Percentiles rank a stretch among this genome's conserved stretches.
These are phyloP conservation scores for Podosphaera fusca DNA, from an alignment of 2,329 filamentous ascomycete species.

Conservation along the genomic window DNA sequence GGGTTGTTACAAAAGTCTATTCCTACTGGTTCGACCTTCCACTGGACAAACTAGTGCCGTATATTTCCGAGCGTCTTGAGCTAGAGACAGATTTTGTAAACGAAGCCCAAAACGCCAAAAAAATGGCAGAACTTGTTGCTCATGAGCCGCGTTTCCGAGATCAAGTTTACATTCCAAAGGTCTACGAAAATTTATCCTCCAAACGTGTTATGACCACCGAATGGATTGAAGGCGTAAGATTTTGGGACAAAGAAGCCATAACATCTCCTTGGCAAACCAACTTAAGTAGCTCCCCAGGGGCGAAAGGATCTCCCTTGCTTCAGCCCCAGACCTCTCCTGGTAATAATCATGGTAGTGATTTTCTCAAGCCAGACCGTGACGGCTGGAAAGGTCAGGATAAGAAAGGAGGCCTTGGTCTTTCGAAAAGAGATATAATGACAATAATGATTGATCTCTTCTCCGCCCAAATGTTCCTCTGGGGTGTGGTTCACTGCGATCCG, in stretches of 20 bases:
- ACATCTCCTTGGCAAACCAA: conserved; percentile 58
- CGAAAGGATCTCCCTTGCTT: conserved; percentile 38
- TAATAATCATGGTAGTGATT: conserved; percentile 28
- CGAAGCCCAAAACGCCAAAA: conserved; percentile 70
- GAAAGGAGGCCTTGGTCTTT: conserved; percentile 64
- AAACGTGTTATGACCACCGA: conserved; percentile 78
- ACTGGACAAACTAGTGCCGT: conserved; percentile 73
- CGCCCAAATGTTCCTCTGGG: conserved; percentile 97
- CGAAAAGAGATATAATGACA: conserved; percentile 71
- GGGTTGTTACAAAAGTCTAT: conserved; percentile 61
- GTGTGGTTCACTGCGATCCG: conserved; percentile 84
- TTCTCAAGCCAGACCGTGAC: conserved; percentile 58
- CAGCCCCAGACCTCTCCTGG: conserved; percentile 13
- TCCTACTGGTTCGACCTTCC: conserved; percentile 83
- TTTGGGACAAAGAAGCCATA: conserved; percentile 80
- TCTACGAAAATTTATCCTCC: conserved; percentile 64
- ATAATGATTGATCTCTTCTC: conserved; percentile 92
- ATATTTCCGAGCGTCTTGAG: conserved; percentile 74
- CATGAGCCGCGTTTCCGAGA: conserved; percentile 52
- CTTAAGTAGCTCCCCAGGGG: conserved; percentile 54
- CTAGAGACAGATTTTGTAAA: conserved; percentile 89
- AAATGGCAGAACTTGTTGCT: conserved; percentile 57
- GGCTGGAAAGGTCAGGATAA: conserved; percentile 50
- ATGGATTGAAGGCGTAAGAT: conserved; percentile 84
- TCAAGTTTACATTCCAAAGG: conserved; percentile 68